Conservation (phyloP, 129 eudicot species). For the Helianthus tuberosus region DNA sequence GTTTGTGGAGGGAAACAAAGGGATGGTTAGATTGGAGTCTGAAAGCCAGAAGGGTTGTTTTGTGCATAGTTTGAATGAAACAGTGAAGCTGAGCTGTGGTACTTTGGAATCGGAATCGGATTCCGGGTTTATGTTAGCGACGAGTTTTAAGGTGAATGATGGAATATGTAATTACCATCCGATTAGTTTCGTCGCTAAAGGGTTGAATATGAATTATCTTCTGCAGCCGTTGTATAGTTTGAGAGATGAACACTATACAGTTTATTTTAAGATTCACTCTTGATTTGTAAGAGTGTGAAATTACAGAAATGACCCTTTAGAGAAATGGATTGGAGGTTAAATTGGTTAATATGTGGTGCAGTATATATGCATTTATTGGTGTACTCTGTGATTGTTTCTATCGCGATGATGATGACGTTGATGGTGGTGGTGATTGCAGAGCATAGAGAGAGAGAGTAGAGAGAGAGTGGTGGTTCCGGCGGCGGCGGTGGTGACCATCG, state of each 20-base stretch:
- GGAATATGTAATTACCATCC: constrained; percentile 78
- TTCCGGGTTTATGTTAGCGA: constrained; percentile 37
- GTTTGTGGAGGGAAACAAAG: constrained; percentile 54
- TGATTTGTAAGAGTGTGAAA: not conserved
- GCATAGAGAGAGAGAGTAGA: no score
- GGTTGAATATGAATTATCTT: constrained; percentile 55
- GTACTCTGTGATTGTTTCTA: not conserved
- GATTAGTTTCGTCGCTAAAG: constrained; percentile 88
- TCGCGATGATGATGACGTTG: no score
- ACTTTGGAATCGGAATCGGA: constrained; percentile 23
- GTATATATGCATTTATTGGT: constrained; percentile 17
- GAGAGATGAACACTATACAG: constrained; percentile 80
- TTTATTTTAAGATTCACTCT: constrained; percentile 59
- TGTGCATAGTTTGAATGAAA: constrained; percentile 37
- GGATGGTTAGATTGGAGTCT: constrained; percentile 64
- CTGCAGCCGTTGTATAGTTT: constrained; percentile 71
- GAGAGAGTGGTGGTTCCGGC: no score
- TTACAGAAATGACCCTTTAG: constrained; percentile 11
- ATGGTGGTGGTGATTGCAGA: no score
- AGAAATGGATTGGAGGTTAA: no score
- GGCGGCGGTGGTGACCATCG: no score
- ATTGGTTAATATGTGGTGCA: constrained; percentile 8
- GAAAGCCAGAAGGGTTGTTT: constrained; percentile 59
- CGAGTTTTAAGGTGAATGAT: constrained; percentile 49
- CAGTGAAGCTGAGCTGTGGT: constrained; percentile 58